Evolutionary conservation across 2,329 filamentous ascomycete genomes (phyloP).

Genomic region (Neofusicoccum parvum): DNA sequence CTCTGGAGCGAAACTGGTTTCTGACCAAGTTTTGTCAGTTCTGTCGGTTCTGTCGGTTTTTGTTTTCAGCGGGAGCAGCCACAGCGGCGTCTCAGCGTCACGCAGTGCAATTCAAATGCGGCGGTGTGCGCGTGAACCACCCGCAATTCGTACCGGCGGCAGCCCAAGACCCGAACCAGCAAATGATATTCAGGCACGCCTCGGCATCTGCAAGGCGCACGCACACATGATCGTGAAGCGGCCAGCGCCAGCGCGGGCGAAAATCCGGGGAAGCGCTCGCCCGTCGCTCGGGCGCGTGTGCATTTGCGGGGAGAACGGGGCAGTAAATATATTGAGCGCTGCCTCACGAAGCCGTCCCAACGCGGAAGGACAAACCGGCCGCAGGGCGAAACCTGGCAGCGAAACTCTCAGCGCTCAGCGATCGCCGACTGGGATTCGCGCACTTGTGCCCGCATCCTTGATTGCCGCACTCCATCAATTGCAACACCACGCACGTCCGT

Average conservation of each 20-base stretch:
- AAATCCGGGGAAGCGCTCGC: constrained; percentile 18
- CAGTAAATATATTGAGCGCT: not conserved
- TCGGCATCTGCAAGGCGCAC: constrained; percentile 15
- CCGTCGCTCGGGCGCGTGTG: constrained; percentile 10
- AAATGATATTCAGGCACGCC: constrained; percentile 22
- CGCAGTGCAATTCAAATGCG: not conserved
- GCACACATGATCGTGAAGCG: constrained; percentile 19
- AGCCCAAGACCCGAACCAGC: constrained; percentile 6
- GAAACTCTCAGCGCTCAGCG: not conserved
- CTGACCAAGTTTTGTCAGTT: not conserved
- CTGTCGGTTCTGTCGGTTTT: not conserved
- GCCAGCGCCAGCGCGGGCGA: constrained; percentile 10
- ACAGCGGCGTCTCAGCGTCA: not conserved
- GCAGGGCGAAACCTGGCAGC: constrained; percentile 13
- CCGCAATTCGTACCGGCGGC: not conserved
- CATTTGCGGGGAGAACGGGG: not conserved
- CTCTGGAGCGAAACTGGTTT: constrained; percentile 1
- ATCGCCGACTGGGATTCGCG: constrained; percentile 13
- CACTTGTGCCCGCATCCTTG: constrained; percentile 14
- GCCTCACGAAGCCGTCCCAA: not conserved
- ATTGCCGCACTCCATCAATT: constrained; percentile 13
- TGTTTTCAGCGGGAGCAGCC: constrained; percentile 5
- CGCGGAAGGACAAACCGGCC: not conserved
- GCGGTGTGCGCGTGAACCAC: not conserved
- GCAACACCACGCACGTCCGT: constrained; percentile 17